Evolutionary conservation across 257 asterid species (phyloP).

Genomic region (Handroanthus guayacan): DNA sequence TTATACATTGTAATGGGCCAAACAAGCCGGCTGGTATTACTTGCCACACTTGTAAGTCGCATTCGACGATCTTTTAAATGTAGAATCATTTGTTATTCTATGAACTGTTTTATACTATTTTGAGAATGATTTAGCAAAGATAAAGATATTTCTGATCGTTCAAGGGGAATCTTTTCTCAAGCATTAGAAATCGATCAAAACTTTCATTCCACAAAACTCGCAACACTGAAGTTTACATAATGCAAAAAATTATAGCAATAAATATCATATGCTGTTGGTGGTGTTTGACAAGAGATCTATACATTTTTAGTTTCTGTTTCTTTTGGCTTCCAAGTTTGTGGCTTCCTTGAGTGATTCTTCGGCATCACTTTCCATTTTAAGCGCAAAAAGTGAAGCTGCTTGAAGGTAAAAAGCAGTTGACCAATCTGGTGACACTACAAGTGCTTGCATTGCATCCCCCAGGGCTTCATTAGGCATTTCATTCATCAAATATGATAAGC

Average conservation of each 20-base stretch:
- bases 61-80: constrained; percentile 25
- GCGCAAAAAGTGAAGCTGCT: constrained; percentile 76
- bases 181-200: neutral
- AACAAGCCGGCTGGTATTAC: constrained; percentile 31
- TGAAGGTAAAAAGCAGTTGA: constrained; percentile 84
- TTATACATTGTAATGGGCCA: constrained; percentile 32
- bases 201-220: constrained; percentile 38
- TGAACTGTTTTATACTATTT: neutral
- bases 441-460: constrained; percentile 85
- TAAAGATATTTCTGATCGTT: neutral
- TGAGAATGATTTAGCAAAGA: neutral
- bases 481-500: constrained; percentile 78
- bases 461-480: constrained; percentile 81
- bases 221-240: constrained; percentile 32
- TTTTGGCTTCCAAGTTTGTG: constrained; percentile 70
- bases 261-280: constrained; percentile 31
- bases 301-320: constrained; percentile 53
- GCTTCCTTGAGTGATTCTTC: constrained; percentile 86
- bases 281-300: constrained; percentile 28
- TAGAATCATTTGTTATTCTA: constrained; percentile 34
- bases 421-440: constrained; percentile 82
- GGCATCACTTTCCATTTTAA: constrained; percentile 81
- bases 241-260: constrained; percentile 30
- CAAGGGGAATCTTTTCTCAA: neutral
- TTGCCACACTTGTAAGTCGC: constrained; percentile 24